Base-by-base conservation (phyloP, 163 green algal genomes). In the Trebouxia gelatinosa region DNA sequence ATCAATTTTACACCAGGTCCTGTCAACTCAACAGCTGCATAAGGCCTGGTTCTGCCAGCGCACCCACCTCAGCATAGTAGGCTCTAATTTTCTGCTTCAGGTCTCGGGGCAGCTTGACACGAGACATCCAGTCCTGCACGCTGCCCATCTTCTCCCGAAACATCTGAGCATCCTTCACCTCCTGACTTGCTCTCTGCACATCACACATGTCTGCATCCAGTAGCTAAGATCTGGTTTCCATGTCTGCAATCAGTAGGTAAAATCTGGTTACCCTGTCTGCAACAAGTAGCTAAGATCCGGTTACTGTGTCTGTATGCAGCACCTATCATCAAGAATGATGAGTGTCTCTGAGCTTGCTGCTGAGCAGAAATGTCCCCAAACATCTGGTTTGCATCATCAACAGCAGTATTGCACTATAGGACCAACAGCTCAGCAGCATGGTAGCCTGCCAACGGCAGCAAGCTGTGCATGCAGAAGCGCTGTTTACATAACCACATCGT, bases 131-230 rank as follows among this genome's bases (percentile, higher is more conserved):
- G 19, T 59, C 46, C 11, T 37, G 21, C 28, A 76, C 68, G 21
- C n/a, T 35, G 1, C 29, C 40, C 43, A 76, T 59, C 68, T 76
- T 76, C 40, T 76, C 68, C 9, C 68, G n/a, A 17, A 76, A 62
- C 68, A 76, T 76, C 28, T 59, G 46, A 16, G 68, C 68, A 13
- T 76, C 46, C 40, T 61, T 59, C 68, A 76, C 46, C 68, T 76
- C 68, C 17, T 59, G 40, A n/a, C 68, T 76, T 2, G 68, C 68
- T 19, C 46, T 59, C 68, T 76, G 68, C 68, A 76, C 32, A 46
- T n/a, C 16, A 71, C 5, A 26, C 11, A n/a, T n/a, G n/a, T n/a
- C n/a, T n/a, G n/a, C n/a, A n/a, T n/a, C n/a, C n/a, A n/a, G n/a
- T n/a, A n/a, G n/a, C n/a, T n/a, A n/a, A n/a, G n/a, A n/a, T n/a